Conservation (phyloP, 768 basidiomycete species). For the Mycena floridula region DNA sequence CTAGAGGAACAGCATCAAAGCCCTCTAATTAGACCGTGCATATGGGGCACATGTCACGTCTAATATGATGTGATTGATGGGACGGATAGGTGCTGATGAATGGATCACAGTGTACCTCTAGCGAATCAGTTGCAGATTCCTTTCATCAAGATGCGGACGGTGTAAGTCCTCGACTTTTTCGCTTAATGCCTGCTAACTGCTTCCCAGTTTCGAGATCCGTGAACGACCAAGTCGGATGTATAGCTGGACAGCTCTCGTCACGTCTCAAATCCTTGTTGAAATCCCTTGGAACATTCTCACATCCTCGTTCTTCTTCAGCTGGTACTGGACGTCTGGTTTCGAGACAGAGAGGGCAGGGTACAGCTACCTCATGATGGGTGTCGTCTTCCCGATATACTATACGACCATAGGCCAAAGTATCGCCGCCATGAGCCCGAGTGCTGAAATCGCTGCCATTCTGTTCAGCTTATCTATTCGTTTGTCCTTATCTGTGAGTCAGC, state of each 20-base stretch:
- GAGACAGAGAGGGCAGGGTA: slow-evolving; percentile 48
- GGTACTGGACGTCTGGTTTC: slow-evolving; percentile 70
- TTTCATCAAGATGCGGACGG: slow-evolving; percentile 49
- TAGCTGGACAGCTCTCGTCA: slow-evolving; percentile 53
- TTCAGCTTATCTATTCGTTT: slow-evolving; percentile 55
- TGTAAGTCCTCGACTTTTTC: too few species aligned
- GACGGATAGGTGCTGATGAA: too few species aligned
- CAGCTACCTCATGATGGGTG: slow-evolving; percentile 47
- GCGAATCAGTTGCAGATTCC: slow-evolving; percentile 59
- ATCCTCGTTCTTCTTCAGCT: slow-evolving; percentile 55
- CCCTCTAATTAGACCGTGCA: too few species aligned
- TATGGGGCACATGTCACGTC: too few species aligned
- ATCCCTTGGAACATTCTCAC: slow-evolving; percentile 58
- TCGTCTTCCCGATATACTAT: slow-evolving; percentile 56
- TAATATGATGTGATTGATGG: too few species aligned
- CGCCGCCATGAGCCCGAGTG: slow-evolving; percentile 53
- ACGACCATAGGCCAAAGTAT: slow-evolving; percentile 56
- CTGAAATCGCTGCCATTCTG: slow-evolving; percentile 56
- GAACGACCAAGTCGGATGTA: slow-evolving; percentile 63
- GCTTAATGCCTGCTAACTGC: too few species aligned
- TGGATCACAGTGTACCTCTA: too few species aligned
- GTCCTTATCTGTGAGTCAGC: slow-evolving; percentile 46
- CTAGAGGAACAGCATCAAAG: too few species aligned
- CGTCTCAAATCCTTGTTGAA: slow-evolving; percentile 49
- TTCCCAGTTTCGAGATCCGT: slow-evolving; percentile 53